phyloP scores from a whole-genome alignment of 106 monocot species.

The Alisma plantagoaquatica region DNA sequence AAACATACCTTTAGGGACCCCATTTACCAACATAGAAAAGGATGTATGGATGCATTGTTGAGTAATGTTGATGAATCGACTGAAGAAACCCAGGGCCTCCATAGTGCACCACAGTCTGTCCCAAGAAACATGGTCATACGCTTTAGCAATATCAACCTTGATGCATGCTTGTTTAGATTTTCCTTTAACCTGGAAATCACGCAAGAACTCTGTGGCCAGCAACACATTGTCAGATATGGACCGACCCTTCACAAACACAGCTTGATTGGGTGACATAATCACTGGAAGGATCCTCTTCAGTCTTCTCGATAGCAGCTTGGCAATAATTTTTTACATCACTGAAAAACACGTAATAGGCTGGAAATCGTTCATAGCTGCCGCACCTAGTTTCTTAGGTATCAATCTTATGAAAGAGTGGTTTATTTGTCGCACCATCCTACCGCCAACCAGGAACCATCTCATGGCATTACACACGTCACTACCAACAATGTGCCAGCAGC shows the following conservation, averaged over 20 bases:
- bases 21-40: background rate
- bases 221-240: background rate
- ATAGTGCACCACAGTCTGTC: background rate
- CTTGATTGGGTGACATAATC: background rate
- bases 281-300: background rate
- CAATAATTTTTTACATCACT: background rate
- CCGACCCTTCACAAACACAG: background rate
- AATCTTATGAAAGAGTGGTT: background rate
- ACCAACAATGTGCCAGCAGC: background rate
- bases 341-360: background rate
- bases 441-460: background rate
- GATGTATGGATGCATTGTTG: background rate
- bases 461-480: background rate
- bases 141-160: background rate
- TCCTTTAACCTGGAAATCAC: background rate
- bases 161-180: background rate
- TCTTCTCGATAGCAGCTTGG: background rate
- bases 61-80: too few relatives aligned
- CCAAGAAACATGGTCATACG: background rate
- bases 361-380: background rate
- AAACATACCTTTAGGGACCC: background rate
- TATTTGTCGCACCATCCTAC: background rate
- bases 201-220: background rate
- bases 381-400: background rate
- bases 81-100: background rate